Conservation (phyloP, 1,284 basidiomycete species). For the Ustilago xerochloae region DNA sequence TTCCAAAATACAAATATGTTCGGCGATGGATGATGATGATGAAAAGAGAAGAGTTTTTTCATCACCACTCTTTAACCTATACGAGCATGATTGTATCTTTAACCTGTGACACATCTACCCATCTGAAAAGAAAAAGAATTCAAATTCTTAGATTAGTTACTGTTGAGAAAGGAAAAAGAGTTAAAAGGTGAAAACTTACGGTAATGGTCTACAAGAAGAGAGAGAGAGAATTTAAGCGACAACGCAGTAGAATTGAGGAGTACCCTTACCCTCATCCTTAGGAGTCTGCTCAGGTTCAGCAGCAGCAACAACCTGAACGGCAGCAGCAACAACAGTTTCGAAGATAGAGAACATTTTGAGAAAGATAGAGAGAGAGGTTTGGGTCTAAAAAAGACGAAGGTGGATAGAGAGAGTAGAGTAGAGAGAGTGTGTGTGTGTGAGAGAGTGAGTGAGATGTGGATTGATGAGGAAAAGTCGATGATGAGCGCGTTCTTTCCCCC, state of each 20-base stretch:
- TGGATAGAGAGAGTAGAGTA: too few species aligned
- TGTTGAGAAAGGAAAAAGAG: neutral
- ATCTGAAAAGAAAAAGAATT: neutral
- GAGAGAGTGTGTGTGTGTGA: slow-evolving; percentile 4
- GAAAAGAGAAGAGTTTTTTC: neutral
- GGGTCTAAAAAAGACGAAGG: too few species aligned
- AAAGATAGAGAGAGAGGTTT: neutral
- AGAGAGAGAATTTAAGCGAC: neutral
- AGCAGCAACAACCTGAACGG: neutral
- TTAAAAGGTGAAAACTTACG: neutral
- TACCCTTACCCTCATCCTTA: neutral
- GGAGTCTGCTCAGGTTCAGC: slow-evolving; percentile 4
- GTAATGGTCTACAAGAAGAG: slow-evolving; percentile 2
- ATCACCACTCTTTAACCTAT: too few species aligned
- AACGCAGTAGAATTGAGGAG: neutral
- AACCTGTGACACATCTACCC: slow-evolving; percentile 3
- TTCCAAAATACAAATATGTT: too few species aligned
- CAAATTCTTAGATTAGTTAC: too few species aligned
- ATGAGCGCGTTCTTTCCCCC: slow-evolving; percentile 1
- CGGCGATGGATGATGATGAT: neutral
- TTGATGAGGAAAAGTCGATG: slow-evolving; percentile 7
- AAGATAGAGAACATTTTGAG: slow-evolving; percentile 9
- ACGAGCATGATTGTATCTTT: neutral
- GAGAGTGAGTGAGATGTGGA: slow-evolving; percentile 5
- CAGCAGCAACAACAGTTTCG: slow-evolving; percentile 1